Evolutionary conservation across 140 eudicot species (phyloP), one percentile per base, ranked within the genome.

Genomic region (Ambrosia hybrid): DNA sequence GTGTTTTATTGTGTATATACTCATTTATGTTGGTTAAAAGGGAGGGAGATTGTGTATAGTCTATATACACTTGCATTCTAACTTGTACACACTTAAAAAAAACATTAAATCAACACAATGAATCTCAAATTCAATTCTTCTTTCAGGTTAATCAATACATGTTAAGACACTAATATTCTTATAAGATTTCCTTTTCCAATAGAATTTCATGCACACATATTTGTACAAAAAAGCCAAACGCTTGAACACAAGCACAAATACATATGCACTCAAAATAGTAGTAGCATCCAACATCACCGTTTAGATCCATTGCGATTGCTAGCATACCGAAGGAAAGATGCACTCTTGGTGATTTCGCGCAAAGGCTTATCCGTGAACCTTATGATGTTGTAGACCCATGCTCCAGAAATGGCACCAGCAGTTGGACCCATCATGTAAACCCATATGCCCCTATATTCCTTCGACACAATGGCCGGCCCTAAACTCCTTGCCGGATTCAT

Each of bases 401-500:
- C 96, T 1, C 98, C 98, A 4, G 87, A 80, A 14, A 92, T 69
- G 6, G 98, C 96, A 17, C 98, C 98, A 3, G 74, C 75, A 1
- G 64, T 80, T 1, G 98, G 98, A 5, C 85, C 91, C 66, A 89
- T 58, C 16, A 92, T 75, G 86, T 92, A 89, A n/a, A 92, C 64
- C 98, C 98, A 92, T 33, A 92, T 61, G 0, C 91, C 80, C 59
- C 43, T 73, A 75, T 82, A 93, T 36, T 79, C 58, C 65, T 45
- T 87, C 12, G 91, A 84, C 49, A 93, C 97, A 15, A 93, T 82
- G 26, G 96, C 97, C 21, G 98, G 97, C 5, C 98, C 98, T 63
- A 93, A 76, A 76, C 83, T 93, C 85, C 98, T 87, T 66, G 98
- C 98, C 14, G 98, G 98, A 60, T 93, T 93, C 97, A 93, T 87